Conservation (phyloP, 2,329 filamentous ascomycete species). For the Tolypocladium endophyticum region DNA sequence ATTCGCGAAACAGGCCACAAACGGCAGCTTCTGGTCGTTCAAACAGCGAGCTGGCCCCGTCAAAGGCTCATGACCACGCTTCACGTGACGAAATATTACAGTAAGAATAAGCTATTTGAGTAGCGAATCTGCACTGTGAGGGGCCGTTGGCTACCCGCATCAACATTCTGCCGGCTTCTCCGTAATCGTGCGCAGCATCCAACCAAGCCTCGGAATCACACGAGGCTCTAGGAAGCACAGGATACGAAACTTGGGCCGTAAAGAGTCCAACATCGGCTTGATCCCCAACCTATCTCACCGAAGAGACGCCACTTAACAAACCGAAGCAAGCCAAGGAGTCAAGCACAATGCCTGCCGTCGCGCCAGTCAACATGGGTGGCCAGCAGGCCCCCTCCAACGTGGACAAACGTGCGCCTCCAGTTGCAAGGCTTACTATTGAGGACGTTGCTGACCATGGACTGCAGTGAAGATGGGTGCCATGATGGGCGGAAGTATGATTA, state of each 20-base stretch:
- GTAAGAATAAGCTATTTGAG: constrained; percentile 5
- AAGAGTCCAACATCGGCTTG: not conserved
- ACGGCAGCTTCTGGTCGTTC: not conserved
- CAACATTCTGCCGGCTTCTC: constrained; percentile 16
- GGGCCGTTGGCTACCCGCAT: constrained; percentile 8
- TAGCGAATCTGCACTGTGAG: constrained; percentile 13
- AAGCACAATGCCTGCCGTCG: constrained; percentile 30
- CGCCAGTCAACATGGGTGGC: constrained; percentile 24
- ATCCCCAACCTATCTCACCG: not conserved
- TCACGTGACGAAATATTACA: constrained; percentile 24
- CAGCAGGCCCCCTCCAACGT: constrained; percentile 39
- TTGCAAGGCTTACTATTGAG: not conserved
- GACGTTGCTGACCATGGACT: constrained; percentile 4
- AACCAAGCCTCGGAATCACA: not conserved
- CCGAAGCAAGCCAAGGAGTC: not conserved
- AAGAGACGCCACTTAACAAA: not conserved
- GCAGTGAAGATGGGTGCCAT: constrained; percentile 82
- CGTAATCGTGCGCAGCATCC: constrained; percentile 13
- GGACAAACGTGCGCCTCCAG: constrained; percentile 38
- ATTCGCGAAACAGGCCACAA: too few species aligned
- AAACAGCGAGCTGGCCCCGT: constrained; percentile 12
- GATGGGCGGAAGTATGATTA: constrained; percentile 91
- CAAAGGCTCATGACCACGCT: constrained; percentile 18
- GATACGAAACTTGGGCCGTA: not conserved
- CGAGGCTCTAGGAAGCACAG: not conserved